Percentiles rank a stretch among this genome's conserved stretches.
These are phyloP conservation scores for Dioscorea cayenensis DNA, from an alignment of 116 monocot genomes.

Conservation along the genomic window DNA sequence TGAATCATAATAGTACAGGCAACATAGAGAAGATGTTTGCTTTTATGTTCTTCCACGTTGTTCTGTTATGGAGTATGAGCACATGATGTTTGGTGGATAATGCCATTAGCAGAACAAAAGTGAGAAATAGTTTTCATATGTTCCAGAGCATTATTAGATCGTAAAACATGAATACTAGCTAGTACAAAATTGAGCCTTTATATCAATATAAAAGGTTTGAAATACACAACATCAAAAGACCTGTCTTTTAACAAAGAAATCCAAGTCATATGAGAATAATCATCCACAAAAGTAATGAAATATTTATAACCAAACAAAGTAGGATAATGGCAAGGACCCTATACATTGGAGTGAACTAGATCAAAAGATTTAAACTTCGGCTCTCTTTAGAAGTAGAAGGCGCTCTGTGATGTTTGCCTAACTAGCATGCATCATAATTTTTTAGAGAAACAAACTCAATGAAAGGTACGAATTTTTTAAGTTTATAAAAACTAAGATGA, in stretches of 20 bases:
- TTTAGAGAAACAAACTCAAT: neutral
- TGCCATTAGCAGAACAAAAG: neutral
- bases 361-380: neutral
- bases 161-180: neutral
- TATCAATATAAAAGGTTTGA: neutral
- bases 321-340: neutral
- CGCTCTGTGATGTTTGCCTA: neutral
- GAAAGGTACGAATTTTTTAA: neutral
- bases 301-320: neutral
- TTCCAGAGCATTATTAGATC: neutral
- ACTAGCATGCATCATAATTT: neutral
- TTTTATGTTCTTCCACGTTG: too few relatives aligned
- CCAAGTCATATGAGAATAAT: too few relatives aligned
- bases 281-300: too few relatives aligned
- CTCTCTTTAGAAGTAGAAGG: neutral
- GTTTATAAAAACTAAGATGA: neutral
- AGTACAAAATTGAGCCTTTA: neutral
- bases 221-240: too few relatives aligned
- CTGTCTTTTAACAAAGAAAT: neutral
- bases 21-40: neutral
- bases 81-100: neutral
- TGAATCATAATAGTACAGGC: neutral
- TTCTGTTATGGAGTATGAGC: too few relatives aligned
- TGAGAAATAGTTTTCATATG: neutral
- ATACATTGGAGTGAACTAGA: neutral